Evolutionary conservation across 805 yeast species (phyloP), one percentile per base, ranked within the genome.

Genomic region (Zygoascus tannicola): DNA sequence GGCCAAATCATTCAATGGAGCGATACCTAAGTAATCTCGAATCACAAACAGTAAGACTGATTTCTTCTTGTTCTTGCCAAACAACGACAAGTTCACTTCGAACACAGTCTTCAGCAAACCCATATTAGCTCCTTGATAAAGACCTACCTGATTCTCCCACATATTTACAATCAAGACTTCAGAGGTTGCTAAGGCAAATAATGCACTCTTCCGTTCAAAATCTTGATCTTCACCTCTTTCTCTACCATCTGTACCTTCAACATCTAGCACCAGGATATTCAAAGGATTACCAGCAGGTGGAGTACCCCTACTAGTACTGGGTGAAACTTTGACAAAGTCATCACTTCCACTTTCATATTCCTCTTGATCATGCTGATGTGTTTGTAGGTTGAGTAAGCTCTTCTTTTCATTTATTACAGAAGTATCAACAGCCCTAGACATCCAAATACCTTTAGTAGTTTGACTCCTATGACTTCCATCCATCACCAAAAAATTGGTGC

Each of bases 191-290:
- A 92, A 69, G 0, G 98, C 97, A 68, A 92, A 92, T 35, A 92
- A 67, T 0, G 97, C 97, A 1, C 96, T 88, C 55, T 92, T 92
- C 46, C 98, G 75, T 64, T 92, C 98, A 62, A 92, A 92, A 64
- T 92, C 98, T 64, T 92, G 97, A 63, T 92, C 97, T 56, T 92
- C 98, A 21, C 97, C 97, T 44, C 97, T 75, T 65, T 92, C 98
- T 48, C 96, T 75, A 40, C 98, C 97, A 66, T 92, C 98, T 0
- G 97, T 88, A 40, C 98, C 98, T 65, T 92, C 98, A n/a, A 92
- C 97, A 59, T 92, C 98, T 74, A 92, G 74, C 2, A 92, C 94
- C 49, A 85, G 73, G 8, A 86, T 69, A 50, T 77, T 70, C 4
- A 52, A 48, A 35, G 38, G 53, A 19, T 50, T 46, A 15, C 55